Conservation (phyloP, 495 filamentous ascomycete genomes). For the Astrothelium subdiscretum region DNA sequence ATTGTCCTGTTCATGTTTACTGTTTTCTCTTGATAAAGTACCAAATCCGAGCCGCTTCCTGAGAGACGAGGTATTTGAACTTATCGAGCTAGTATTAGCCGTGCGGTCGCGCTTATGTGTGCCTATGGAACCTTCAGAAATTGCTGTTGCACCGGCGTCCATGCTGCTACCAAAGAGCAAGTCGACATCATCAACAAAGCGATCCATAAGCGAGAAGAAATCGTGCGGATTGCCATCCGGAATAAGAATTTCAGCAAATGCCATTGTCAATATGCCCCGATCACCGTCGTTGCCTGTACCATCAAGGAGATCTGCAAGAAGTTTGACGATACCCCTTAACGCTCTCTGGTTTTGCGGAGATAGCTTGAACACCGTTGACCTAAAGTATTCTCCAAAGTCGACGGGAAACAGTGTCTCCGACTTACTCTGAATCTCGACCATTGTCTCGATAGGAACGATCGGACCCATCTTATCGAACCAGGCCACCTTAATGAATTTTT, state of each 20-base stretch:
- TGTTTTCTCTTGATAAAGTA: constrained; percentile 62
- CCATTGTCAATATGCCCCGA: constrained; percentile 75
- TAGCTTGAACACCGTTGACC: constrained; percentile 61
- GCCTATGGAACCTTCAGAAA: constrained; percentile 30
- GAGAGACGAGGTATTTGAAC: constrained; percentile 70
- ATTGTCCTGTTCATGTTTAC: constrained; percentile 55
- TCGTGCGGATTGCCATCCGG: constrained; percentile 64
- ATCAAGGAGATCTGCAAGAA: constrained; percentile 79
- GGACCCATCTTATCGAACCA: constrained; percentile 86
- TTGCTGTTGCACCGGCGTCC: constrained; percentile 20
- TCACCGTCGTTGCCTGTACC: constrained; percentile 93
- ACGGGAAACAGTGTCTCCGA: constrained; percentile 58
- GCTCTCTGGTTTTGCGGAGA: constrained; percentile 87
- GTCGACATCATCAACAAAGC: constrained; percentile 85
- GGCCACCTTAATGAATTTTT: constrained; percentile 80
- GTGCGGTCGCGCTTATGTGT: constrained; percentile 40
- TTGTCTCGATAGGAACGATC: constrained; percentile 51
- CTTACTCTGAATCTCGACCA: constrained; percentile 60
- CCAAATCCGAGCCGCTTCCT: constrained; percentile 73
- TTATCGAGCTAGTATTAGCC: constrained; percentile 44
- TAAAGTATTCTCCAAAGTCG: constrained; percentile 82
- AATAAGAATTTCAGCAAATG: constrained; percentile 81
- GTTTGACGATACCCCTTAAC: constrained; percentile 68
- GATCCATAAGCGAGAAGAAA: constrained; percentile 83
- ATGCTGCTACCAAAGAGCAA: constrained; percentile 64